Conservation (phyloP, 345 rosid genomes). For the Linum trigynum region DNA sequence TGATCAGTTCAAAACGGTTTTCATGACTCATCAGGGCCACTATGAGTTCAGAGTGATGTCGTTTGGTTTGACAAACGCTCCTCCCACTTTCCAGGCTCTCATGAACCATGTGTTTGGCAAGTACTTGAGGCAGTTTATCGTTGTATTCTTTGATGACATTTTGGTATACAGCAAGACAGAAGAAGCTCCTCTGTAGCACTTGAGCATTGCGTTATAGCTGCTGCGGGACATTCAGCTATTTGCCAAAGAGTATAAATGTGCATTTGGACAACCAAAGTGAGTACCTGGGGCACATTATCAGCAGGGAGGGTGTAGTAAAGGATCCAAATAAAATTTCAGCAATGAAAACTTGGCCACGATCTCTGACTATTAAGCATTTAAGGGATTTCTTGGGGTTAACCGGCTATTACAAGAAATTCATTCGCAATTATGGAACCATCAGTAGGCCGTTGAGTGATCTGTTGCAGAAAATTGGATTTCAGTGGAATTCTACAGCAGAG, state of each 20-base stretch:
- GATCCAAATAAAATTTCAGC: background rate
- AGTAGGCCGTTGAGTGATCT: background rate
- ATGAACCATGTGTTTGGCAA: background rate
- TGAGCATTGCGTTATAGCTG: background rate
- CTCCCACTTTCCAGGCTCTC: background rate
- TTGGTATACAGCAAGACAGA: background rate
- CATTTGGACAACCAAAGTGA: background rate
- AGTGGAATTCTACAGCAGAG: background rate
- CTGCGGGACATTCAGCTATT: background rate
- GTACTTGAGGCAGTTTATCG: background rate
- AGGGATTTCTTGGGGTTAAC: background rate
- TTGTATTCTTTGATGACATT: background rate
- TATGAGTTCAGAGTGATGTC: background rate
- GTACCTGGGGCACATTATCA: background rate
- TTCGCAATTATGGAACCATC: background rate
- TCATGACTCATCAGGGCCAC: background rate
- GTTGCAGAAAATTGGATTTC: background rate
- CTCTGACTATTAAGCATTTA: background rate
- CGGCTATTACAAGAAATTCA: background rate
- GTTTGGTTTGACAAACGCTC: background rate
- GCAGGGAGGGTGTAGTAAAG: background rate
- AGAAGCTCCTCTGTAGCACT: background rate
- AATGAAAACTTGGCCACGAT: background rate
- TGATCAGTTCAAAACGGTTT: background rate
- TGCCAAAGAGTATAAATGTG: conserved; percentile 3